Percentiles rank a stretch among this genome's conserved stretches.
Conservation (phyloP, 139 green algal species). For the Spirogloea muscicola region DNA sequence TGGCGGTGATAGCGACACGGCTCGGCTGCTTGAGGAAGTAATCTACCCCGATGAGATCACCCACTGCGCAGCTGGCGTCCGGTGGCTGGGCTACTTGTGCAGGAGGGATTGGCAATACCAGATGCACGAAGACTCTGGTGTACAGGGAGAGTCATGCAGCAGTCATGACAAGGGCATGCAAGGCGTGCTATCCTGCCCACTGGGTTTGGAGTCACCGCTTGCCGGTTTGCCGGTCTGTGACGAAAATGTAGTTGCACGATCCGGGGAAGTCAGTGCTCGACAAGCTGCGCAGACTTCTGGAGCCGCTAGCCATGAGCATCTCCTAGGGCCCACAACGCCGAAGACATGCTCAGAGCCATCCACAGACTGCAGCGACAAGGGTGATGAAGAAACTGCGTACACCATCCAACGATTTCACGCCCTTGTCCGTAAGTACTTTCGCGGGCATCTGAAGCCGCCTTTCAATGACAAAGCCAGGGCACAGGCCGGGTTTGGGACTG, state of each 20-base stretch:
- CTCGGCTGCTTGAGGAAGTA: constrained; percentile 61
- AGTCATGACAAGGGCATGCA: background rate
- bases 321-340: background rate
- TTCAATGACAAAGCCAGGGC: constrained; percentile 40
- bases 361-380: background rate
- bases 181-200: too few relatives aligned
- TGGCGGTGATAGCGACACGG: constrained; percentile 61
- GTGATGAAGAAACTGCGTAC: background rate
- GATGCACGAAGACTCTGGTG: background rate
- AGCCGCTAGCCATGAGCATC: background rate
- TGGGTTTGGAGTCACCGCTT: too few relatives aligned
- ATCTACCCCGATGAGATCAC: constrained; percentile 86
- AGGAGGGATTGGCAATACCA: background rate
- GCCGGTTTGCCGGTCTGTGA: too few relatives aligned
- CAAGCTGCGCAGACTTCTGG: background rate
- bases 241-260: too few relatives aligned
- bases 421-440: constrained; percentile 31
- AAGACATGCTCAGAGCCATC: background rate
- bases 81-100: constrained; percentile 68
- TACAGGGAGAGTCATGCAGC: background rate
- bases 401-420: constrained; percentile 20
- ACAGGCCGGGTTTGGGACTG: constrained; percentile 15
- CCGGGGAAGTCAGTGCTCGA: background rate
- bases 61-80: constrained; percentile 80
- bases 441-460: constrained; percentile 38